These are phyloP conservation scores for Saccharomycopsis babjevae DNA, from an alignment of 805 yeast genomes.

Conservation along the genomic window DNA sequence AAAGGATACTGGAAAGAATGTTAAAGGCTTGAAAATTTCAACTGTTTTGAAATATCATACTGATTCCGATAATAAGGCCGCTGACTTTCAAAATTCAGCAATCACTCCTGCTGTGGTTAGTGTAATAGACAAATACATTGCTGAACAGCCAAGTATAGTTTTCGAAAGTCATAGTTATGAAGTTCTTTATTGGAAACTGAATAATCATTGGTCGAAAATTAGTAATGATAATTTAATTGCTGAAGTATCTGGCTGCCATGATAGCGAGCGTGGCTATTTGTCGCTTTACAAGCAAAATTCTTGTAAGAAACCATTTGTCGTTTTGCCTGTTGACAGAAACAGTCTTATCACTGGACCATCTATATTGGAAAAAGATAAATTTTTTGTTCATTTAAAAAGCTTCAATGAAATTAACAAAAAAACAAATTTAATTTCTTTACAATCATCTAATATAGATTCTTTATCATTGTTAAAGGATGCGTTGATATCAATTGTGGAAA, in stretches of 20 bases:
- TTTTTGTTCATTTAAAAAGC: slow-evolving; percentile 13
- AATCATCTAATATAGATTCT: not conserved
- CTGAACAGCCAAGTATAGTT: not conserved
- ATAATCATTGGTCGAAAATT: slow-evolving; percentile 9
- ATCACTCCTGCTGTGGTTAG: not conserved
- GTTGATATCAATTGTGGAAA: slow-evolving; percentile 8
- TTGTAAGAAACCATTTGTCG: slow-evolving; percentile 10
- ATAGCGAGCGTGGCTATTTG: slow-evolving; percentile 2
- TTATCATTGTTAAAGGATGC: slow-evolving; percentile 2
- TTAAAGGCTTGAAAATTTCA: slow-evolving; percentile 1
- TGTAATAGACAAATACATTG: slow-evolving; percentile 7
- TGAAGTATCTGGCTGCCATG: slow-evolving; percentile 9
- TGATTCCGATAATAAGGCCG: not conserved
- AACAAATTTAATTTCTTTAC: slow-evolving; percentile 8
- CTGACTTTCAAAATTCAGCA: not conserved
- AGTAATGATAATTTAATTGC: slow-evolving; percentile 2
- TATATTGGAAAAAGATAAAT: not conserved
- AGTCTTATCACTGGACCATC: slow-evolving; percentile 5
- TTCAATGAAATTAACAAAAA: slow-evolving; percentile 7
- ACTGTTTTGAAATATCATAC: not conserved
- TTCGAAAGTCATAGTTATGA: slow-evolving; percentile 5
- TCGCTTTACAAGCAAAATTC: slow-evolving; percentile 7
- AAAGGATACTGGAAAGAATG: not conserved
- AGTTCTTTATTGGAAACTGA: slow-evolving; percentile 12
- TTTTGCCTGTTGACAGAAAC: slow-evolving; percentile 9